Evolutionary conservation across 176 grass and related monocot species (phyloP).

Genomic region (Zea luxurians): DNA sequence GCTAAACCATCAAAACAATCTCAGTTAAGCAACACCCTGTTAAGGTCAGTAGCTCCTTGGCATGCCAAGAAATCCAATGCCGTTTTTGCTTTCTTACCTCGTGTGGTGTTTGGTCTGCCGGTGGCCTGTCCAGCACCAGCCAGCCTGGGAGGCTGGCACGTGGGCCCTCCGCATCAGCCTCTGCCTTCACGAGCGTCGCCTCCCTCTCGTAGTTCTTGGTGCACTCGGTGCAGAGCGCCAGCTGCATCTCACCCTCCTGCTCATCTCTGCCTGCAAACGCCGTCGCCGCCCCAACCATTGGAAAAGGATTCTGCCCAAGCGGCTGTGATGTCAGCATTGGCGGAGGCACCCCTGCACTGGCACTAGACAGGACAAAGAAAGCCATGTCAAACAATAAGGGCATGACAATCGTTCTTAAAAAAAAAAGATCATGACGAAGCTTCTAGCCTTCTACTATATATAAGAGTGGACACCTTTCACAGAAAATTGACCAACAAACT

Average conservation of each 20-base stretch:
- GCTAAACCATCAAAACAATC: slow-evolving; percentile 19
- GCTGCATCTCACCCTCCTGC: slow-evolving; percentile 49
- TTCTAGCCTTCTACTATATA: no score
- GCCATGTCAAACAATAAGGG: not conserved
- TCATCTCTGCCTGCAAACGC: slow-evolving; percentile 28
- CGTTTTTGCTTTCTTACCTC: slow-evolving; percentile 45
- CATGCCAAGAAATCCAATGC: not conserved
- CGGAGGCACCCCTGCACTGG: slow-evolving; percentile 39
- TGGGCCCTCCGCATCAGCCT: slow-evolving; percentile 30
- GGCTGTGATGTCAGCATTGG: slow-evolving; percentile 35
- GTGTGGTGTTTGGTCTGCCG: slow-evolving; percentile 17
- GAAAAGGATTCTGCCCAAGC: slow-evolving; percentile 37
- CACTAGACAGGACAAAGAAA: slow-evolving; percentile 28
- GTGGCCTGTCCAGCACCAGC: slow-evolving; percentile 48
- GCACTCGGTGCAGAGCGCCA: slow-evolving; percentile 72
- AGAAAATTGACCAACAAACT: no score
- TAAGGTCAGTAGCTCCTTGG: not conserved
- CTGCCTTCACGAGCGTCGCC: slow-evolving; percentile 51
- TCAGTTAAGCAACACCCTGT: not conserved
- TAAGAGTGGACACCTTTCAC: no score
- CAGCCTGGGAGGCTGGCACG: slow-evolving; percentile 47
- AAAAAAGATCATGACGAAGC: no score
- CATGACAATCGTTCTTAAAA: no score
- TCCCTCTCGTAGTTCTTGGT: slow-evolving; percentile 73
- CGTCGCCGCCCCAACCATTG: slow-evolving; percentile 8